These are phyloP conservation scores for Hirschfeldia incana DNA, from an alignment of 345 rosid species.

Conservation along the genomic window DNA sequence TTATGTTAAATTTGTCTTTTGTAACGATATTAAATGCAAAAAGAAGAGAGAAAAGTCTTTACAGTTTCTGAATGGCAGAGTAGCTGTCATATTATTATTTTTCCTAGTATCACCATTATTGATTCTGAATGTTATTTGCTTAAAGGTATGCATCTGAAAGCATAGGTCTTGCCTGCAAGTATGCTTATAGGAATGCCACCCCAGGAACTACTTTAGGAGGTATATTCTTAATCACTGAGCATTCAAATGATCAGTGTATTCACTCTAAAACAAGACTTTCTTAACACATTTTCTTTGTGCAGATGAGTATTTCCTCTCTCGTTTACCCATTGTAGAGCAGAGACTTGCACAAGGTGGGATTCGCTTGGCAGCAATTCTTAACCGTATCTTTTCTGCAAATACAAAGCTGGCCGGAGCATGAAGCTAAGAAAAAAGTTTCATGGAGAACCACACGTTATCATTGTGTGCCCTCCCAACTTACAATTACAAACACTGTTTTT, in stretches of 20 bases:
- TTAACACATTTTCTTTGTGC: neutral
- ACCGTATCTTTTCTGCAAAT: conserved; percentile 60
- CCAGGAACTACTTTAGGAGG: conserved; percentile 88
- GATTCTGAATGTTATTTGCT: neutral
- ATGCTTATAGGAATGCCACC: conserved; percentile 78
- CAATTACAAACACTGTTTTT: neutral
- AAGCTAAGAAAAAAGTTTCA: conserved; percentile 17
- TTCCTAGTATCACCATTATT: neutral
- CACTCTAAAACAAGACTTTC: neutral
- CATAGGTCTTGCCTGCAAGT: conserved; percentile 79
- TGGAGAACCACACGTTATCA: neutral
- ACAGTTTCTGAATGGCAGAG: neutral
- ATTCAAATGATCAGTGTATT: neutral
- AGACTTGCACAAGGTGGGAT: conserved; percentile 88
- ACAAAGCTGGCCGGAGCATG: conserved; percentile 43
- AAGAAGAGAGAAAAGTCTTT: neutral
- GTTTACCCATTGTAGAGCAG: conserved; percentile 74
- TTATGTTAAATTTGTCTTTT: neutral
- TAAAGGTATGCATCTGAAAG: conserved; percentile 91
- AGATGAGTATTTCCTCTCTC: conserved; percentile 82
- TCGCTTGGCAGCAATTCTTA: conserved; percentile 76
- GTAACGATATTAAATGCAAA: neutral
- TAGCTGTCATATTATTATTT: neutral
- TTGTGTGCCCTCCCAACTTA: neutral
- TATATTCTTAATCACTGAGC: conserved; percentile 25